Base-by-base conservation (phyloP, 371 early-diverging fungal genomes). In the Mortierella sp. region DNA sequence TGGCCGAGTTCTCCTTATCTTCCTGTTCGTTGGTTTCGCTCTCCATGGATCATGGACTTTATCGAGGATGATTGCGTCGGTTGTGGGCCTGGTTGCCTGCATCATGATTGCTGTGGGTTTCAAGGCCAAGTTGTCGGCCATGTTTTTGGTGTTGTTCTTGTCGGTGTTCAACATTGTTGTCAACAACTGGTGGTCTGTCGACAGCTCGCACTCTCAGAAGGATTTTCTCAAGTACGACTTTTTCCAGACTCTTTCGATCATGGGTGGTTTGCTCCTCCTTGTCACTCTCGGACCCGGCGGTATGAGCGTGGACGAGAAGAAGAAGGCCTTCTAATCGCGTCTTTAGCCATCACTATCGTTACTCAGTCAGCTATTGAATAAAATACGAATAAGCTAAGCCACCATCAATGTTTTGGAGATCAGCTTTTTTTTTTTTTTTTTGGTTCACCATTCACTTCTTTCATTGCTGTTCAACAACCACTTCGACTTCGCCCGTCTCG, bases 141-240 rank as follows among this genome's bases (percentile, higher is more conserved):
- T 96, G 91, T 95, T 98, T 82, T 88, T 99, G 70, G 96, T 98
- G 58, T 89, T 96, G 41, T 94, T 99, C 88, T 86, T 99, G 74
- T 94, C 94, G 60, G 91, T 99, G 72, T 93, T 95, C 82, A 98
- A 99, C 84, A 91, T 99, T 72, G 86, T 96, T 44, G 93, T 98
- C 81, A 98, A 99, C 91, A 97, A 98, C 94, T 99, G 97, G 94
- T 99, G 99, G 99, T 92, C 96, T 11, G 90, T 97, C 74, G 95
- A 96, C 83, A 94, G 94, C 72, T 91, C 91, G 76, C 91, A 93
- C 70, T 92, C 93, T 49, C 94, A 95, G 84, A 92, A 95, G 75
- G 99, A 99, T 80, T 99, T 98, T 88, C 93, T 97, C 82, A 96
- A 98, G 91, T 99, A 98, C 88, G 99, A 99, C 90, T 99, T 99